Conservation (phyloP, 2,329 filamentous ascomycete genomes). For the Phialemoniopsis sp. region DNA sequence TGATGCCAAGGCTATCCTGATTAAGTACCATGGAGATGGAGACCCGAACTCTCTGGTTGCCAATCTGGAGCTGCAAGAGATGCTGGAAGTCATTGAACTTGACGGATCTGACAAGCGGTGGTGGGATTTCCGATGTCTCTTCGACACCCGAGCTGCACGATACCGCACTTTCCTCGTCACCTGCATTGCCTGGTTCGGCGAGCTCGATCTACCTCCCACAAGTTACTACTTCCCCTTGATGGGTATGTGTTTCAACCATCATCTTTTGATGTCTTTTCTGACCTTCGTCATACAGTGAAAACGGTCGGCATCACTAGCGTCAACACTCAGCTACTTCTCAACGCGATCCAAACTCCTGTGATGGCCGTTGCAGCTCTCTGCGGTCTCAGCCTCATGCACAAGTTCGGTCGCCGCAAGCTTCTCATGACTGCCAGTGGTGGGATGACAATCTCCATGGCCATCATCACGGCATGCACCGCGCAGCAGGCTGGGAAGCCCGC, state of each 20-base stretch:
- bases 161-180: constrained; percentile 4
- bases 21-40: constrained; percentile 7
- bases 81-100: constrained; percentile 4
- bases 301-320: constrained; percentile 3
- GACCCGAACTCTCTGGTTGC: constrained; percentile 3
- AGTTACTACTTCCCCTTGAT: constrained; percentile 5
- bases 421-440: constrained; percentile 3
- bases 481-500: constrained; percentile 3
- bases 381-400: constrained; percentile 2
- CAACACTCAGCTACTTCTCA: constrained; percentile 1
- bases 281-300: not conserved
- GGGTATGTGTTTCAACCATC: not conserved
- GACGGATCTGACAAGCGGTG: constrained; percentile 5
- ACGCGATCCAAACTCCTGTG: constrained; percentile 1
- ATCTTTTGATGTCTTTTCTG: no score
- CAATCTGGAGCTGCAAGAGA: constrained; percentile 3
- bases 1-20: constrained; percentile 2
- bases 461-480: constrained; percentile 5
- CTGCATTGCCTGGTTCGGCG: constrained; percentile 5
- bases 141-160: constrained; percentile 1
- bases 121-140: constrained; percentile 3
- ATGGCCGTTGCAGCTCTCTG: constrained; percentile 1
- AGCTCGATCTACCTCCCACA: constrained; percentile 4
- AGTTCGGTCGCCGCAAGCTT: constrained; percentile 3
- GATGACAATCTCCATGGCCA: constrained; percentile 3